phyloP scores from a whole-genome alignment of 352 stramenopile genomes.

The Phytopythium vexans region DNA sequence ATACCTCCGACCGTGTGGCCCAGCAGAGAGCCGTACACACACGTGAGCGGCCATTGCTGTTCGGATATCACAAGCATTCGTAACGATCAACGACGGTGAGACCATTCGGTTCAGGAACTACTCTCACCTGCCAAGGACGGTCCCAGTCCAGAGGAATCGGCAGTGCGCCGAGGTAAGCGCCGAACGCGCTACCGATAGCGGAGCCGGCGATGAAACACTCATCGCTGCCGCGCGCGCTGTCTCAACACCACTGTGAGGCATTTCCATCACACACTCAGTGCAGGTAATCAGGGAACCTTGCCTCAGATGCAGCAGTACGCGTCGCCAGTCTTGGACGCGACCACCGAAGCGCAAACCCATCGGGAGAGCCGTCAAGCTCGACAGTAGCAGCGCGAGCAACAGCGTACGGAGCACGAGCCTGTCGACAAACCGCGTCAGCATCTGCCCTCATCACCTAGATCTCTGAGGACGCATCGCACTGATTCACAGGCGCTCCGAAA shows the following conservation, averaged over 20 bases:
- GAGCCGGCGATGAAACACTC: constrained; percentile 55
- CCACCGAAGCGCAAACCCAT: constrained; percentile 37
- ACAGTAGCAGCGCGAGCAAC: constrained; percentile 56
- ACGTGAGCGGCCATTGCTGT: constrained; percentile 85
- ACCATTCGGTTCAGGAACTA: neutral
- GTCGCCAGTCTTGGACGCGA: constrained; percentile 34
- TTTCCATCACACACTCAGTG: neutral
- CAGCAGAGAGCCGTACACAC: constrained; percentile 64
- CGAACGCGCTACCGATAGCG: constrained; percentile 52
- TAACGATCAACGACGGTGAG: neutral
- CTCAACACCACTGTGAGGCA: neutral
- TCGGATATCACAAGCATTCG: constrained; percentile 1
- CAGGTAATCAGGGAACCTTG: constrained; percentile 9
- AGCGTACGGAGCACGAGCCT: constrained; percentile 65
- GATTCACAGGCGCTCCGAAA: constrained; percentile 66
- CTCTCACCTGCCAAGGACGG: constrained; percentile 79
- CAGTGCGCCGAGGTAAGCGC: constrained; percentile 69
- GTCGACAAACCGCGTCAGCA: constrained; percentile 7
- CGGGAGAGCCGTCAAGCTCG: constrained; percentile 43
- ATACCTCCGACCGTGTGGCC: constrained; percentile 45
- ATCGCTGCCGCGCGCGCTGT: constrained; percentile 31
- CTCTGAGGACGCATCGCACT: constrained; percentile 31
- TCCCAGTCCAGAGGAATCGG: constrained; percentile 87
- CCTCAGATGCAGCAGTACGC: constrained; percentile 54
- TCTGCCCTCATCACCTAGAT: neutral